Base-by-base conservation (phyloP, 2,329 filamentous ascomycete genomes). In the Cryphonectria nitschkei region DNA sequence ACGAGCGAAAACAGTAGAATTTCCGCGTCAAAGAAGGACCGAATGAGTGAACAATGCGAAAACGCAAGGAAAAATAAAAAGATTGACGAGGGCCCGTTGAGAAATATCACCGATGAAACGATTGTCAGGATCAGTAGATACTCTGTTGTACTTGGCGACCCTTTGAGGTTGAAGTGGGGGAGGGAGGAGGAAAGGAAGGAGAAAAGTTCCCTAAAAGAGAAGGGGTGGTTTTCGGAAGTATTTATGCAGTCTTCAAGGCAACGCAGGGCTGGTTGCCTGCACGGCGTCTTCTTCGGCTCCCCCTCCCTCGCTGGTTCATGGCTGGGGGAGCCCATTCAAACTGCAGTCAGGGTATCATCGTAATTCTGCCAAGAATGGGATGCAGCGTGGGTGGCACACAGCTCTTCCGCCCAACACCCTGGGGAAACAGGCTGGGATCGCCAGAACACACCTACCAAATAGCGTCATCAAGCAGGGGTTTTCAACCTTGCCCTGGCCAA, bases 111-210 rank as follows among this genome's bases (percentile, higher is more conserved):
- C 72, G 73, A 73, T 71, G 70, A 67, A 76, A 68, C 66, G 64
- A 72, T 80, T 74, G 77, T 78, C 75, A 85, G 82, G 79, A 82
- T 82, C 83, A 84, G 83, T 83, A 84, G 84, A 85, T 82, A 84
- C 79, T 82, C 84, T 81, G 77, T 4, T 80, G 81, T 79, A 81
- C 81, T 89, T 89, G 88, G 87, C 87, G 86, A 85, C 87, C 87
- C 86, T 82, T 81, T 81, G 80, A 81, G 79, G 82, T 82, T 82
- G 85, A 79, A 81, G 84, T 80, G 83, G 81, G 85, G 85, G 82
- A 82, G 80, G 80, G 81, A 82, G 78, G 81, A 81, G 82, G 80
- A 82, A 77, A 77, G 75, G 77, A 75, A 77, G 74, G 78, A 77
- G 78, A 76, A 75, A 76, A 77, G 78, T 76, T 75, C 75, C 73